Percentiles rank a stretch among this genome's conserved stretches.
Evolutionary conservation across 2,329 filamentous ascomycete species (phyloP).

Genomic region (Magnaporthiopsis rhizophila): DNA sequence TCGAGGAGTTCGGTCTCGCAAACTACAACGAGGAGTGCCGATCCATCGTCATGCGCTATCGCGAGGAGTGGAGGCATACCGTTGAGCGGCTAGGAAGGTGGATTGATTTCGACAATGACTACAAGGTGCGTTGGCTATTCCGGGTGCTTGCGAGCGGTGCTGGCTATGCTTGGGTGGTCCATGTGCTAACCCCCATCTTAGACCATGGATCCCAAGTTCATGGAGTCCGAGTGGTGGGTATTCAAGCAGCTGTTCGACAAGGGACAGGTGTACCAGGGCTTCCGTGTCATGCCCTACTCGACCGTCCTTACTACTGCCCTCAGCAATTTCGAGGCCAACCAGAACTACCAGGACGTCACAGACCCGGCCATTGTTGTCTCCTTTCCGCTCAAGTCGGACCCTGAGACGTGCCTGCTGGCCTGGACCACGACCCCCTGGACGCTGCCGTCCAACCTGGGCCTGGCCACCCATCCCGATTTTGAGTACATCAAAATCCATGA

Average conservation of each 20-base stretch:
- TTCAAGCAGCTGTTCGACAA: constrained; percentile 92
- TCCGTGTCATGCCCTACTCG: constrained; percentile 92
- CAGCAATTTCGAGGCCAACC: constrained; percentile 88
- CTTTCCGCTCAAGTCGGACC: constrained; percentile 74
- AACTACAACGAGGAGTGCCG: constrained; percentile 90
- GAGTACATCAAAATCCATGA: constrained; percentile 83
- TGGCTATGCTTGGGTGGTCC: no score
- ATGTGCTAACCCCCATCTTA: constrained; percentile 20
- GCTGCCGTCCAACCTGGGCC: constrained; percentile 65
- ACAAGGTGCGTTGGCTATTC: constrained; percentile 53
- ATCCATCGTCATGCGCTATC: constrained; percentile 88
- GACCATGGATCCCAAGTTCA: constrained; percentile 93
- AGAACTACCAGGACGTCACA: constrained; percentile 90
- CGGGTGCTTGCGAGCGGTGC: no score
- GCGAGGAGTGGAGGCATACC: constrained; percentile 77
- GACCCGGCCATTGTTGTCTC: constrained; percentile 85
- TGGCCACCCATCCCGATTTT: constrained; percentile 67
- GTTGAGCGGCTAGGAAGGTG: constrained; percentile 85
- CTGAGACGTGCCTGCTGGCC: constrained; percentile 66
- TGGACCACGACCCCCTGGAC: constrained; percentile 86
- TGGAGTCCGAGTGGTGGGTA: constrained; percentile 96
- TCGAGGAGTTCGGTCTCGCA: constrained; percentile 76
- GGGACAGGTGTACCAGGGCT: constrained; percentile 79
- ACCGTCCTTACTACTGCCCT: constrained; percentile 83
- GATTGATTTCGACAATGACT: constrained; percentile 98